Base-by-base conservation (phyloP, 352 stramenopile genomes). In the Phytopythium cucurbitacearum region DNA sequence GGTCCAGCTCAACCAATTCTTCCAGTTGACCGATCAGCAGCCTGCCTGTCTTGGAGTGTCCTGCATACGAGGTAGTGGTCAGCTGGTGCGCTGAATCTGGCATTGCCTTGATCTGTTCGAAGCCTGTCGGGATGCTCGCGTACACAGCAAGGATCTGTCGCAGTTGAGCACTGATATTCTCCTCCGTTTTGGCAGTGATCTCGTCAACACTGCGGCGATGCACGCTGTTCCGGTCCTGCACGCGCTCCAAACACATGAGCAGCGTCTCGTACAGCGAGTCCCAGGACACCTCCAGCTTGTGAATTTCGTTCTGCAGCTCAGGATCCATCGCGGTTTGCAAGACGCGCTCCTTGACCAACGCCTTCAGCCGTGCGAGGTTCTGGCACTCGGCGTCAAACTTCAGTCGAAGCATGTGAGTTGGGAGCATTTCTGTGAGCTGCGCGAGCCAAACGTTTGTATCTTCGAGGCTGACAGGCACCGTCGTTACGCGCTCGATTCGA, bases 181-280 rank as follows among this genome's bases (percentile, higher is more conserved):
- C 75, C 1, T 81, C 71, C 6, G 69, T 67, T 46, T 76, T 88
- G 10, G 36, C 51, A 10, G 68, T 64, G 11, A 89, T 53, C 16
- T 84, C 76, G 1, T 75, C 48, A 13, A 90, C 53, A 53, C 73
- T 90, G 16, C 73, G 71, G 1, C 80, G 68, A 41, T 90, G 77
- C 43, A 89, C 77, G 12, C 75, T 73, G 33, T 82, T 78, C 16
- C 67, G 64, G 35, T 87, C 73, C 48, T 88, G 73, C 6, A 90
- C 77, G 45, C 73, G 64, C 33, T 57, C 44, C 7, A 90, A 56
- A 21, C 80, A 90, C n/a, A 79, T 47, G 7, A 86, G 50, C 3
- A 88, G 38, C 2, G 80, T 88, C 10, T 90, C 80, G 38, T 74
- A 80, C 0, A 72, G 69, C 12, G 77, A 87, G 10, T 85, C 80